Evolutionary conservation across 2,329 filamentous ascomycete genomes (phyloP).

Genomic region (Berkeleyomyces basicola): DNA sequence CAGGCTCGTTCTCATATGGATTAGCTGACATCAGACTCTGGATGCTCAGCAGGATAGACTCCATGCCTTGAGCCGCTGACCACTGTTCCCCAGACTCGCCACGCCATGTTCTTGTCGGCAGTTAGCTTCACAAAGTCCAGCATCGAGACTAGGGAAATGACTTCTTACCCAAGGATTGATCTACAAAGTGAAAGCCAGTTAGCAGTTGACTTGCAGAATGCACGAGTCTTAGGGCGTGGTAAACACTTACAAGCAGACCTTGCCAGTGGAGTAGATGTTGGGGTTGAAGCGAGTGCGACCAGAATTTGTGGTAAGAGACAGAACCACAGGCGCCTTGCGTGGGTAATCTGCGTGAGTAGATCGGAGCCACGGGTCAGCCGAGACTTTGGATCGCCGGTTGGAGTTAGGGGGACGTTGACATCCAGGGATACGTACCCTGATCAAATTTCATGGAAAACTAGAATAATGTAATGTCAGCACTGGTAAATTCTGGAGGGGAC

Average conservation of each 20-base stretch:
- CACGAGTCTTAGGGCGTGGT: no score
- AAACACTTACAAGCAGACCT: constrained; percentile 67
- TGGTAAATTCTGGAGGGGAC: neutral
- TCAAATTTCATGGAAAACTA: constrained; percentile 65
- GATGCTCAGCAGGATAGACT: constrained; percentile 87
- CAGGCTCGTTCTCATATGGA: constrained; percentile 91
- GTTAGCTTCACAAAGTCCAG: constrained; percentile 14
- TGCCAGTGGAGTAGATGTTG: constrained; percentile 83
- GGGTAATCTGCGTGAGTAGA: constrained; percentile 55
- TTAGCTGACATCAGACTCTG: constrained; percentile 91
- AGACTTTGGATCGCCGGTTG: neutral
- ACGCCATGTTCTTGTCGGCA: constrained; percentile 63
- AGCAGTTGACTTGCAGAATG: neutral
- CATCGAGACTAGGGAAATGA: neutral
- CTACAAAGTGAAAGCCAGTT: constrained; percentile 27
- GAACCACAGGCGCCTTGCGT: constrained; percentile 42
- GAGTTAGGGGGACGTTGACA: neutral
- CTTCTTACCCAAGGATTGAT: constrained; percentile 63
- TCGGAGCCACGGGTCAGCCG: neutral
- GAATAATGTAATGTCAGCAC: neutral
- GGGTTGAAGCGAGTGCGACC: constrained; percentile 86
- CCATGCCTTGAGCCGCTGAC: constrained; percentile 89
- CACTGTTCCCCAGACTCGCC: constrained; percentile 84
- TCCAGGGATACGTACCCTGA: constrained; percentile 35
- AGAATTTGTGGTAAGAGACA: constrained; percentile 70